Evolutionary conservation across 208 protist genomes (phyloP), one percentile per base, ranked within the genome.

Genomic region (Naegleria gruberi): DNA sequence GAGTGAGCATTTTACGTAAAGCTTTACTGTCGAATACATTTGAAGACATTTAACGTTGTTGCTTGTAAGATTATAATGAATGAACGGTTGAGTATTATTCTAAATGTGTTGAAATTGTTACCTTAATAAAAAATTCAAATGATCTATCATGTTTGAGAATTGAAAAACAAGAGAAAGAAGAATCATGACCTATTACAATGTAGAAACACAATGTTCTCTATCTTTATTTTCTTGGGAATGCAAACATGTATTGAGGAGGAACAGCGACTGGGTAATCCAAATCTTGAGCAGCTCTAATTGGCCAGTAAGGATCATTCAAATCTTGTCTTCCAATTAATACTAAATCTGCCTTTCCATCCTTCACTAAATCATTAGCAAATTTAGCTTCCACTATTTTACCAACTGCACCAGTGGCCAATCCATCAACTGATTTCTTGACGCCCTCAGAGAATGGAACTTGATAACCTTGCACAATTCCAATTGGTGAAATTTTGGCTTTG

Each of bases 271-370:
- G 4, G 26, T 91, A 15, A 17, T 74, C 84, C 19, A 94, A 45
- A 74, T 88, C 85, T 57, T 89, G 42, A 4, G 93, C 93, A 10
- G 89, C 89, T 45, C 87, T 83, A 6, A 93, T 23, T 42, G 93
- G 41, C 91, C 91, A 94, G 41, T 73, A 91, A 93, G 92, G 92
- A 88, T 94, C 81, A 8, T 89, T 77, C 40, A 94, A 81, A 34
- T 90, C 73, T 55, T 82, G 40, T 65, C 92, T 74, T 19, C 37
- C 92, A 12, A 91, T 1, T 4, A 92, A 65, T 12, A 93, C 73
- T 2, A 94, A 17, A 46, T 94, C 92, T 12, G 89, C 88, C 37
- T 47, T 34, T 26, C 89, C 37, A 47, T 94, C 23, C 41, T 91
- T 73, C 10, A 94, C 0, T 10, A 94, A 85, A 37, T 74, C 41